These are phyloP conservation scores for Saprolegnia parasitica DNA, from an alignment of 352 stramenopile species.

Conservation along the genomic window DNA sequence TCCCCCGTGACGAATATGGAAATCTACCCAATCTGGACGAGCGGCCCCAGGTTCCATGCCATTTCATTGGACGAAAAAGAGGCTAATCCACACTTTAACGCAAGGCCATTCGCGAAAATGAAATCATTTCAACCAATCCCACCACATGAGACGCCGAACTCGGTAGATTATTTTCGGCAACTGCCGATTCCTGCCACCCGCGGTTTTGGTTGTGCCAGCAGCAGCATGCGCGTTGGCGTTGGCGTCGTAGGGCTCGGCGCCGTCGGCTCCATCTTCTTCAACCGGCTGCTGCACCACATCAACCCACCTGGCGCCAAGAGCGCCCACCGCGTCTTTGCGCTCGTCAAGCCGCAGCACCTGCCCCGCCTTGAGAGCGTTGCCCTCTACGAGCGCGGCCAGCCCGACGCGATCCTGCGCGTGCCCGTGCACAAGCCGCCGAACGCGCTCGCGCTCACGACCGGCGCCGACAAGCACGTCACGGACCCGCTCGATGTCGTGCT, in stretches of 20 bases:
- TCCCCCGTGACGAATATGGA: slow-evolving; percentile 4
- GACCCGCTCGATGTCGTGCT: slow-evolving; percentile 49
- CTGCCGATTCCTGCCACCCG: not conserved
- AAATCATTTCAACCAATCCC: slow-evolving; percentile 1
- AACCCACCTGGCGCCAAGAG: slow-evolving; percentile 1
- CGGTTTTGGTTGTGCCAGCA: not conserved
- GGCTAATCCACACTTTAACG: not conserved
- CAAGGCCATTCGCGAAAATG: slow-evolving; percentile 4
- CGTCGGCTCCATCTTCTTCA: slow-evolving; percentile 72
- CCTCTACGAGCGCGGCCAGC: slow-evolving; percentile 31
- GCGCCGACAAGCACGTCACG: slow-evolving; percentile 12
- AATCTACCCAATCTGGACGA: slow-evolving; percentile 2
- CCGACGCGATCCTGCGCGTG: slow-evolving; percentile 37
- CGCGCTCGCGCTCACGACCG: not conserved
- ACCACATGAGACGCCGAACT: too few relatives aligned
- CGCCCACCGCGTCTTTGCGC: slow-evolving; percentile 37
- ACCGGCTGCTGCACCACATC: slow-evolving; percentile 20
- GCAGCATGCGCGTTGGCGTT: slow-evolving; percentile 25
- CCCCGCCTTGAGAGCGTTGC: slow-evolving; percentile 28
- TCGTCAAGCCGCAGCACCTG: slow-evolving; percentile 51
- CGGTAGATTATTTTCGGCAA: not conserved
- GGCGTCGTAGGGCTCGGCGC: slow-evolving; percentile 63
- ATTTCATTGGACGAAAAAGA: slow-evolving; percentile 26
- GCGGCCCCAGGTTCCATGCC: slow-evolving; percentile 19
- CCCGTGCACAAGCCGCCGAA: slow-evolving; percentile 11